Evolutionary conservation across 805 yeast species (phyloP).

Genomic region (Cephaloascus albidus): DNA sequence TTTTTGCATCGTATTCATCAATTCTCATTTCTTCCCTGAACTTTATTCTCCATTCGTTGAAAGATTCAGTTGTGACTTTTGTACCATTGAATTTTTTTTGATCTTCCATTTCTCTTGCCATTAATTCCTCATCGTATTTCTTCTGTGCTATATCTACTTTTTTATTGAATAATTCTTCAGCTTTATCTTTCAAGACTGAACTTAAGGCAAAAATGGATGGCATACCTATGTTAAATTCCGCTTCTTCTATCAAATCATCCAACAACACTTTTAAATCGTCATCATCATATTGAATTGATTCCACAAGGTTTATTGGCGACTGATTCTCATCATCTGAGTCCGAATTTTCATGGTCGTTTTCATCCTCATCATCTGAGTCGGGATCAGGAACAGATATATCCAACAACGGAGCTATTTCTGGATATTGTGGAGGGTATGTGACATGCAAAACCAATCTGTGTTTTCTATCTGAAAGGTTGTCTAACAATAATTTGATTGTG

Average conservation of each 20-base stretch:
- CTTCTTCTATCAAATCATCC: slow-evolving; percentile 41
- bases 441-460: slow-evolving; percentile 55
- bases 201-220: slow-evolving; percentile 83
- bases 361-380: slow-evolving; percentile 14
- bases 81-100: slow-evolving; percentile 90
- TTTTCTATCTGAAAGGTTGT: slow-evolving; percentile 51
- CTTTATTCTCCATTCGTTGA: slow-evolving; percentile 55
- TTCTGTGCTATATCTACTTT: slow-evolving; percentile 47
- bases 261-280: slow-evolving; percentile 34
- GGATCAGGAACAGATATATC: slow-evolving; percentile 22
- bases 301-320: slow-evolving; percentile 45
- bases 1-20: slow-evolving; percentile 45
- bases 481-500: slow-evolving; percentile 52
- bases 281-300: slow-evolving; percentile 43
- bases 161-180: slow-evolving; percentile 58
- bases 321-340: slow-evolving; percentile 15
- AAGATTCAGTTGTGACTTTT: slow-evolving; percentile 74
- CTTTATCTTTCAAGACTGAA: slow-evolving; percentile 70
- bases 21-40: slow-evolving; percentile 70
- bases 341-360: slow-evolving; percentile 22
- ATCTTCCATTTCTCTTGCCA: slow-evolving; percentile 67
- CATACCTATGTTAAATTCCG: slow-evolving; percentile 77
- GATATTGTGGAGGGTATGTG: slow-evolving; percentile 69
- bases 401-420: slow-evolving; percentile 67
- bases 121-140: slow-evolving; percentile 46